phyloP scores from a whole-genome alignment of 768 basidiomycete genomes.

The Mycena olivaceomarginata region DNA sequence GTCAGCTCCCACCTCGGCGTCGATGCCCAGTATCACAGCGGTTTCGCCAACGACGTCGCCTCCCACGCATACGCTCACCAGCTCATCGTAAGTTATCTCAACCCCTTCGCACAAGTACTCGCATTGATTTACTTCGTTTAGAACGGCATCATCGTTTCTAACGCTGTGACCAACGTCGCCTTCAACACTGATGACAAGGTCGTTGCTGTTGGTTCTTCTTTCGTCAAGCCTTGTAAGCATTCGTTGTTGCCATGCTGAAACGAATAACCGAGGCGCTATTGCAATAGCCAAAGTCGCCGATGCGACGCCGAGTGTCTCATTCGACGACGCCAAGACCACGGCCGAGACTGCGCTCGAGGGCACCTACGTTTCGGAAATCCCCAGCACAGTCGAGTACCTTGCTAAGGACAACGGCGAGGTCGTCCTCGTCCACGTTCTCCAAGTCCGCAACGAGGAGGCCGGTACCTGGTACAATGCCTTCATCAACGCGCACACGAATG shows the following conservation, averaged over 20 bases:
- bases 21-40: conserved; percentile 49
- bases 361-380: conserved; percentile 51
- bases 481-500: conserved; percentile 65
- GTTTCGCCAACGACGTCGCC: conserved; percentile 44
- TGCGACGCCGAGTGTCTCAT: conserved; percentile 52
- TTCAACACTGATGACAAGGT: conserved; percentile 45
- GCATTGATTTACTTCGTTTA: conserved; percentile 1
- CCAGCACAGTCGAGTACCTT: conserved; percentile 56
- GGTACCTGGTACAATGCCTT: conserved; percentile 70
- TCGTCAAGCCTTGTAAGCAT: conserved; percentile 49
- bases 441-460: conserved; percentile 45
- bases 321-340: conserved; percentile 54
- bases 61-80: conserved; percentile 57
- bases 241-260: background rate
- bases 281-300: conserved; percentile 38
- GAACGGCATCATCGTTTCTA: conserved; percentile 55
- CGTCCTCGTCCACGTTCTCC: conserved; percentile 54
- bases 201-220: conserved; percentile 45
- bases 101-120: background rate
- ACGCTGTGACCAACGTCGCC: conserved; percentile 52
- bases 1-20: conserved; percentile 51
- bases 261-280: background rate
- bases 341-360: conserved; percentile 55
- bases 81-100: conserved; percentile 48
- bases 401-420: conserved; percentile 53